Base-by-base conservation (phyloP, 257 asterid species). In the Lithospermum erythrorhizon region DNA sequence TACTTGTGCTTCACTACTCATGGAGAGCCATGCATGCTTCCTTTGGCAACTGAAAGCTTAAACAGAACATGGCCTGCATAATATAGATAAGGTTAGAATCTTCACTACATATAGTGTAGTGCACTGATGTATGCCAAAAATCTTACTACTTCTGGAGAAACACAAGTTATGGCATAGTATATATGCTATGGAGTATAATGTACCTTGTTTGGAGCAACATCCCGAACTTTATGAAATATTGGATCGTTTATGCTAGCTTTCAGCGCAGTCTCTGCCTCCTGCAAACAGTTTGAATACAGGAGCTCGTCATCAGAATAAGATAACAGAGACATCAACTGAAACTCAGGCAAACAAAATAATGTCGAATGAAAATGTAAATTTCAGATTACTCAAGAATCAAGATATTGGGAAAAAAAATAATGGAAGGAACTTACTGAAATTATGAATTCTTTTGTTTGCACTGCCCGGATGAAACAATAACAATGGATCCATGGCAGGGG, bases 191-290 rank as follows among this genome's bases (percentile, higher is more conserved):
- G 32, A n/a, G n/a, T n/a, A n/a, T 27, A 27, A 6, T 9, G 16
- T 85, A 87, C 96, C 98, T 91, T 91, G 80, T 86, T 83, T 41
- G 98, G 98, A 32, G 98, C 93, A 35, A 91, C 98, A 67, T 82
- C 93, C 74, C 98, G 75, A 56, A 91, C 95, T 76, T 82, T 62
- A 64, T 82, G 74, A 81, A 91, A 82, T 63, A 55, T 37, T 23
- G 95, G 88, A 62, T 84, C 79, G 18, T 20, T 72, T 63, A 91
- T 76, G 9, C 70, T 66, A 64, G 89, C 87, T 56, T 86, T 84
- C 61, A 91, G 20, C 45, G 94, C 87, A 53, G 85, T 61, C 81
- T 91, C 96, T 21, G 95, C 95, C 66, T 57, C 82, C 98, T 91
- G 69, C 49, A 75, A 21, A 35, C 29, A 6, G 17, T 13, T 10